Evolutionary conservation across 1,284 basidiomycete species (phyloP).

Genomic region (Golubevia pallescens): DNA sequence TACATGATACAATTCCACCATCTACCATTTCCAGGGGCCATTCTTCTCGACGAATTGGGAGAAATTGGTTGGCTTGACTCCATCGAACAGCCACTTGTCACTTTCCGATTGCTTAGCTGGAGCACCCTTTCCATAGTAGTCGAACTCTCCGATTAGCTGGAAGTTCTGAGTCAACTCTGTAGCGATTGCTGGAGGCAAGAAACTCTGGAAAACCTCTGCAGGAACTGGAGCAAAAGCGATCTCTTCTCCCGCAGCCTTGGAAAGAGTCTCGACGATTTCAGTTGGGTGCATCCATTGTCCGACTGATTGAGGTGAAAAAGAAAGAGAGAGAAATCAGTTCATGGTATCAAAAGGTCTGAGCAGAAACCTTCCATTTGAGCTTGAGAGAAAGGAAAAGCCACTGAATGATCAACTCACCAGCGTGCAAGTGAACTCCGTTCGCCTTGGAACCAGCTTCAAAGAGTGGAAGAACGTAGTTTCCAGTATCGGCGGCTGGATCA

Average conservation of each 20-base stretch:
- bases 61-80: no score
- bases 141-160: slow-evolving; percentile 25
- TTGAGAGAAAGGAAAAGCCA: background rate
- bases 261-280: slow-evolving; percentile 12
- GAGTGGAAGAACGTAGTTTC: slow-evolving; percentile 24
- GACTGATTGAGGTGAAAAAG: no score
- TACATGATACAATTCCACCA: no score
- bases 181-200: slow-evolving; percentile 19
- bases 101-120: slow-evolving; percentile 17
- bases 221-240: slow-evolving; percentile 18
- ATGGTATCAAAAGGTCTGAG: background rate
- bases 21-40: no score
- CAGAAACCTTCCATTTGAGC: background rate
- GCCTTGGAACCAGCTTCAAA: slow-evolving; percentile 14
- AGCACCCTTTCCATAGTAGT: slow-evolving; percentile 23
- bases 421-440: background rate
- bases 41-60: no score
- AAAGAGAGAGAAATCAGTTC: slow-evolving; percentile 7
- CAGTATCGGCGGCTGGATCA: slow-evolving; percentile 17
- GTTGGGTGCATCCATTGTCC: slow-evolving; percentile 21
- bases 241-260: slow-evolving; percentile 10
- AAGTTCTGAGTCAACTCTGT: slow-evolving; percentile 26
- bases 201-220: slow-evolving; percentile 19
- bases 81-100: slow-evolving; percentile 1
- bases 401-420: background rate